Base-by-base conservation (phyloP, 225 moss, liverwort and hornwort species). In the Thuidium tamariscinum region DNA sequence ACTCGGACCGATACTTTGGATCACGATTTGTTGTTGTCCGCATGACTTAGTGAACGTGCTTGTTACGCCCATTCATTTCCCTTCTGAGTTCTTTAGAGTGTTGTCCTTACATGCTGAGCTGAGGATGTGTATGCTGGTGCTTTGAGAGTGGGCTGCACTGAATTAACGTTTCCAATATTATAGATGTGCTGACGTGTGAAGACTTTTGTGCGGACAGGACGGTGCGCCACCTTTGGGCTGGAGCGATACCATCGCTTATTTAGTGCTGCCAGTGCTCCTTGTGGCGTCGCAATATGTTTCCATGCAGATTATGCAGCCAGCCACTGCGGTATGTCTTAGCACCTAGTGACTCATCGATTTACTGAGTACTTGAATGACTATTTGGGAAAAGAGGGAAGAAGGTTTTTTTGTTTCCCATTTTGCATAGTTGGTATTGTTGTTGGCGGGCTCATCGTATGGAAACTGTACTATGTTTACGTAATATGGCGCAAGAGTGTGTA, bases 301-400 rank as follows among this genome's bases (percentile, higher is more conserved):
- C 81, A 99, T 96, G 99, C 99, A 99, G 87, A 90, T 99, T 87
- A 99, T 99, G 99, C 99, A 99, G 85, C 99, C 99, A 84, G 92
- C 97, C 56, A 87, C 87, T 57, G 51, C 92, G 91, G 95, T 93
- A 87, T 54, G 86, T 83, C 21, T 65, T 78, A 34, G 8, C 51
- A 66, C 72, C 66, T 23, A 16, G 52, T 44, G 76, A 64, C 54
- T 6, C 26, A 39, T 41, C 11, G 39, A 39, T 87, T 17, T n/a
- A 49, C 30, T 59, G 60, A 85, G 51, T 79, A 36, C 9, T 52
- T 67, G 42, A 49, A 77, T 81, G 77, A 70, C 70, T 18, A 70
- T 5, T 73, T 77, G 17, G 73, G 73, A 46, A 29, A 37, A 46
- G 13, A 20, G 59, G 52, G 56, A 77, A 37, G 57, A 59, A 16